These are phyloP conservation scores for Isoetes taiwanensis DNA, from an alignment of 75 land plant species.

Conservation along the genomic window DNA sequence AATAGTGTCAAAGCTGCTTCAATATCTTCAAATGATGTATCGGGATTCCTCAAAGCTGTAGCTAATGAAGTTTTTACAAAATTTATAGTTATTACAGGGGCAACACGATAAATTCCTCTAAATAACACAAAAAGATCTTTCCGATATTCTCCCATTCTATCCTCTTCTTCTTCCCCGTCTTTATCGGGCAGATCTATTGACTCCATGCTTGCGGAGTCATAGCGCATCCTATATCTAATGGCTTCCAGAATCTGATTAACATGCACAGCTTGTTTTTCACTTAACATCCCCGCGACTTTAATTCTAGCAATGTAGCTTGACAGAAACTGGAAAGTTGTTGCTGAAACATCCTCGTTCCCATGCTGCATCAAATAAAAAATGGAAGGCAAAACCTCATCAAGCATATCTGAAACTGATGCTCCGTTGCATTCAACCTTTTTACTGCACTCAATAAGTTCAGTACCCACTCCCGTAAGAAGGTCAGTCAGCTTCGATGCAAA, in stretches of 20 bases:
- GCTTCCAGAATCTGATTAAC: slow-evolving; percentile 65
- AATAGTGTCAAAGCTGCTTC: slow-evolving; percentile 77
- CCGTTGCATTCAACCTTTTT: slow-evolving; percentile 44
- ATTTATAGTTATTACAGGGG: slow-evolving; percentile 66
- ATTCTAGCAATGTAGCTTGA: slow-evolving; percentile 55
- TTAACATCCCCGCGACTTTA: slow-evolving; percentile 38
- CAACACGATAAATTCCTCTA: slow-evolving; percentile 62
- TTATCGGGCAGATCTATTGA: slow-evolving; percentile 65
- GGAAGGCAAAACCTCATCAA: slow-evolving; percentile 80
- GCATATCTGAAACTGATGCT: slow-evolving; percentile 34
- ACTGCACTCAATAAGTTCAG: slow-evolving; percentile 65
- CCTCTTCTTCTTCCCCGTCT: slow-evolving; percentile 86
- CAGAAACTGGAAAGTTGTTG: slow-evolving; percentile 63
- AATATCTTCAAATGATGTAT: slow-evolving; percentile 62
- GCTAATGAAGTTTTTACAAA: slow-evolving; percentile 55
- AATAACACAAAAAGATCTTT: slow-evolving; percentile 66
- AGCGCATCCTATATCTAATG: slow-evolving; percentile 39
- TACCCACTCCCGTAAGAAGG: slow-evolving; percentile 68
- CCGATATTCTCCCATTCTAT: slow-evolving; percentile 66
- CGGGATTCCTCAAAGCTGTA: slow-evolving; percentile 30
- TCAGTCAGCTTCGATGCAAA: slow-evolving; percentile 40
- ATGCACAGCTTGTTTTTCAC: slow-evolving; percentile 49
- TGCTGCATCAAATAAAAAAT: slow-evolving; percentile 73
- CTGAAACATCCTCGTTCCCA: slow-evolving; percentile 47
- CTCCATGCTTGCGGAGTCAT: slow-evolving; percentile 47